Evolutionary conservation across 352 stramenopile species (phyloP).

Genomic region (Phytophthora syringae): DNA sequence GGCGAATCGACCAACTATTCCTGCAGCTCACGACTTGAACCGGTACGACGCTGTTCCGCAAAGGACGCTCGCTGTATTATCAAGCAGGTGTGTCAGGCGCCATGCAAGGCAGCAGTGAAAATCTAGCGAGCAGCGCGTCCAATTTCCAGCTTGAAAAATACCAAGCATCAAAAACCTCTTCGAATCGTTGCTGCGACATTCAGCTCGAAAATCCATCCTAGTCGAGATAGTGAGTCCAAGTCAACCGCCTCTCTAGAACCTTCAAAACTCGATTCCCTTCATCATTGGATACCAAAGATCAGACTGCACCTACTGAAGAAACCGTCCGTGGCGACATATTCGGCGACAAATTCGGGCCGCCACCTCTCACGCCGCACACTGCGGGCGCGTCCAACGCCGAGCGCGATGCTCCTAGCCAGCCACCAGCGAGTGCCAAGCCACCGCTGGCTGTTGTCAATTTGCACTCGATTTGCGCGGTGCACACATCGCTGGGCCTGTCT

Average conservation of each 20-base stretch:
- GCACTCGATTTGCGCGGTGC: background rate
- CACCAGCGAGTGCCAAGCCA: too few relatives aligned
- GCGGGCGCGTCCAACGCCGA: background rate
- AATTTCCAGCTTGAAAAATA: background rate
- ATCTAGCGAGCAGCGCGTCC: background rate
- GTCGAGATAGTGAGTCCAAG: background rate
- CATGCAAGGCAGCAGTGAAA: background rate
- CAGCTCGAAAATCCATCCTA: slow-evolving; percentile 17
- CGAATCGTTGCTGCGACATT: slow-evolving; percentile 12
- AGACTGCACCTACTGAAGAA: slow-evolving; percentile 4
- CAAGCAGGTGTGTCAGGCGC: background rate
- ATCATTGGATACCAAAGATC: background rate
- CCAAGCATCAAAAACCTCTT: slow-evolving; percentile 10
- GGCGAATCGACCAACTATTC: slow-evolving; percentile 1
- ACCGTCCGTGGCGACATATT: background rate
- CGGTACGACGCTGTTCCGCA: background rate
- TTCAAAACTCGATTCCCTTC: background rate
- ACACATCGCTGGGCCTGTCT: slow-evolving; percentile 19
- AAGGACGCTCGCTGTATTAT: background rate
- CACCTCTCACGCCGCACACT: background rate
- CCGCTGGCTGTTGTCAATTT: slow-evolving; percentile 11
- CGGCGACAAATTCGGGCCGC: background rate
- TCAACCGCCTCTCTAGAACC: background rate
- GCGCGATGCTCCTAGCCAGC: background rate
- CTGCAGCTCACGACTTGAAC: background rate